Conservation (phyloP, 2,329 filamentous ascomycete genomes). For the Claviceps sp. region DNA sequence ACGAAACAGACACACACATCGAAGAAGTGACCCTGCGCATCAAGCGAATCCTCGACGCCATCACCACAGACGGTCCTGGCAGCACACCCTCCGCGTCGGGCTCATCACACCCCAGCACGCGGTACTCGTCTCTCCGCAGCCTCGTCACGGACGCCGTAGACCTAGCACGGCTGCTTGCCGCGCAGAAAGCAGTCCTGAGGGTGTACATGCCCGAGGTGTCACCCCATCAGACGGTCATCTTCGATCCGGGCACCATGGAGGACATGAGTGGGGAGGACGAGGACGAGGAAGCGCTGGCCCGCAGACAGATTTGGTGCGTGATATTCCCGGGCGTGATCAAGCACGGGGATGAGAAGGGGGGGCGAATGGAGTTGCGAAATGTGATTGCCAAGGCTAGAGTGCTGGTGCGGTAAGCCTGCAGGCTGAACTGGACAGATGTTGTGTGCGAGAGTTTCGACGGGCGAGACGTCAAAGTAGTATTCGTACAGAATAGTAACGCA, state of each 20-base stretch:
- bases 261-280: conserved; percentile 52
- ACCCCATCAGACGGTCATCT: conserved; percentile 40
- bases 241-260: conserved; percentile 49
- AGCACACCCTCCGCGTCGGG: conserved; percentile 9
- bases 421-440: conserved; percentile 5
- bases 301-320: conserved; percentile 45
- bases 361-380: conserved; percentile 46
- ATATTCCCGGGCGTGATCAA: conserved; percentile 54
- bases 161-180: conserved; percentile 40
- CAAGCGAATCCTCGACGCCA: conserved; percentile 34
- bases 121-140: conserved; percentile 39
- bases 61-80: conserved; percentile 24
- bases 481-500: no score
- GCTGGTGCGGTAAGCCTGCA: conserved; percentile 36
- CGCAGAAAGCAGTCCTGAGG: conserved; percentile 45
- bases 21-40: conserved; percentile 31
- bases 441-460: no score
- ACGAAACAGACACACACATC: conserved; percentile 29
- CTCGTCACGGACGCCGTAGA: conserved; percentile 41
- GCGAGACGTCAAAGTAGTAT: no score
- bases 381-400: conserved; percentile 55
- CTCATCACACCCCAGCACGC: conserved; percentile 24
- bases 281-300: conserved; percentile 39
- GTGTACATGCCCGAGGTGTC: conserved; percentile 41
- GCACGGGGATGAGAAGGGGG: conserved; percentile 49